phyloP scores from a whole-genome alignment of 2,329 filamentous ascomycete species.

The Juglanconis juglandina region DNA sequence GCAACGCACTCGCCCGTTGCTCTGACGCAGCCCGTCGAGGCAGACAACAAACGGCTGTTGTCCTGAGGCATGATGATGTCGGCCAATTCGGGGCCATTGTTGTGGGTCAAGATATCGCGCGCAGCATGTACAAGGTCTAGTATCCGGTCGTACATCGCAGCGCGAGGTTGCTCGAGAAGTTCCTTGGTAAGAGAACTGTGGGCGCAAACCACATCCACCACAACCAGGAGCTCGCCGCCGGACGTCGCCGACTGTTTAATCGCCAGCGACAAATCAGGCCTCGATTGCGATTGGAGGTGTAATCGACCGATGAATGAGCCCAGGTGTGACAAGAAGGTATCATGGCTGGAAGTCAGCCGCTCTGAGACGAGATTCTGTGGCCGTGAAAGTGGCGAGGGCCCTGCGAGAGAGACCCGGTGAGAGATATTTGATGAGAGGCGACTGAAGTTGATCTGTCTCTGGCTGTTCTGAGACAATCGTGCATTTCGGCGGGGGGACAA shows the following conservation, averaged over 20 bases:
- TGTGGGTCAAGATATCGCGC: slow-evolving; percentile 67
- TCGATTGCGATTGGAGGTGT: slow-evolving; percentile 87
- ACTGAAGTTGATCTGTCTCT: slow-evolving; percentile 33
- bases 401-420: slow-evolving; percentile 75
- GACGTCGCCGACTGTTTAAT: slow-evolving; percentile 81
- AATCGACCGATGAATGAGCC: slow-evolving; percentile 88
- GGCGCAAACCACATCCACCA: slow-evolving; percentile 78
- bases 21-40: slow-evolving; percentile 83
- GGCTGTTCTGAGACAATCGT: slow-evolving; percentile 36
- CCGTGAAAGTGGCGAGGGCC: slow-evolving; percentile 58
- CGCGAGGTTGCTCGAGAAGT: slow-evolving; percentile 64
- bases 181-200: slow-evolving; percentile 69
- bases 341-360: slow-evolving; percentile 74
- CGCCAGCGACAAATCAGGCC: slow-evolving; percentile 74
- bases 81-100: slow-evolving; percentile 65
- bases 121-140: slow-evolving; percentile 78
- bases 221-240: slow-evolving; percentile 72
- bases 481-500: slow-evolving; percentile 41
- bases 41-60: slow-evolving; percentile 69
- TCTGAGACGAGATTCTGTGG: slow-evolving; percentile 78
- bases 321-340: slow-evolving; percentile 84
- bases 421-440: slow-evolving; percentile 55
- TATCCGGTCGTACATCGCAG: slow-evolving; percentile 75
- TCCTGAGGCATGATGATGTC: slow-evolving; percentile 78
- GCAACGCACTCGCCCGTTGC: slow-evolving; percentile 88